phyloP scores from a whole-genome alignment of 2,329 filamentous ascomycete species.

The Cordyceps sp. region DNA sequence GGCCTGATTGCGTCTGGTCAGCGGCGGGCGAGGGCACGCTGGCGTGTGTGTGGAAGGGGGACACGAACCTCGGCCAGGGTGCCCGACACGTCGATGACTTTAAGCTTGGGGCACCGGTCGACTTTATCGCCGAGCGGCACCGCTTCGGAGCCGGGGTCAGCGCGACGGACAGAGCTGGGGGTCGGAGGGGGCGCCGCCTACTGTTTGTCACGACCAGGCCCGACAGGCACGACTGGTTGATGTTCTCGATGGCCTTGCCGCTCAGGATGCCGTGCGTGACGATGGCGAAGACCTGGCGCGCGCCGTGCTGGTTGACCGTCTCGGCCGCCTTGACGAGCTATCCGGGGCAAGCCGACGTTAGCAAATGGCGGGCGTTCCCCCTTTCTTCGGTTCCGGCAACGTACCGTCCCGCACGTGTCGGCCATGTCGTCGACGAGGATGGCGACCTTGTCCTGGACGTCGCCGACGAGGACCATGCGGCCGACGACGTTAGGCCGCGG shows the following conservation, averaged over 20 bases:
- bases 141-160: conserved; percentile 8
- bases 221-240: conserved; percentile 62
- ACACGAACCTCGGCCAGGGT: conserved; percentile 46
- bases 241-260: conserved; percentile 71
- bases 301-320: conserved; percentile 74
- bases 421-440: conserved; percentile 98
- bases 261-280: conserved; percentile 89
- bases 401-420: conserved; percentile 72
- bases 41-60: neutral
- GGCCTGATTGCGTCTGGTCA: no score
- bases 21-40: conserved; percentile 2
- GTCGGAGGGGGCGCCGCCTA: conserved; percentile 11
- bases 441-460: conserved; percentile 77
- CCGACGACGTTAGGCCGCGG: conserved; percentile 74
- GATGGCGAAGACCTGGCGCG: conserved; percentile 78
- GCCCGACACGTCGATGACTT: conserved; percentile 83
- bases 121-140: conserved; percentile 55
- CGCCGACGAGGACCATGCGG: conserved; percentile 86
- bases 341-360: no score
- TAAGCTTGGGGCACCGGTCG: conserved; percentile 59
- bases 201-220: conserved; percentile 82
- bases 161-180: neutral
- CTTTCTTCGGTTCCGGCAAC: neutral
- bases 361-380: neutral
- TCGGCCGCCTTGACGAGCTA: conserved; percentile 67